A percentile compares a stretch with the other conserved stretches of the same genome.
Conservation (phyloP, 2,329 filamentous ascomycete genomes). For the Thermoascus crustaceus region DNA sequence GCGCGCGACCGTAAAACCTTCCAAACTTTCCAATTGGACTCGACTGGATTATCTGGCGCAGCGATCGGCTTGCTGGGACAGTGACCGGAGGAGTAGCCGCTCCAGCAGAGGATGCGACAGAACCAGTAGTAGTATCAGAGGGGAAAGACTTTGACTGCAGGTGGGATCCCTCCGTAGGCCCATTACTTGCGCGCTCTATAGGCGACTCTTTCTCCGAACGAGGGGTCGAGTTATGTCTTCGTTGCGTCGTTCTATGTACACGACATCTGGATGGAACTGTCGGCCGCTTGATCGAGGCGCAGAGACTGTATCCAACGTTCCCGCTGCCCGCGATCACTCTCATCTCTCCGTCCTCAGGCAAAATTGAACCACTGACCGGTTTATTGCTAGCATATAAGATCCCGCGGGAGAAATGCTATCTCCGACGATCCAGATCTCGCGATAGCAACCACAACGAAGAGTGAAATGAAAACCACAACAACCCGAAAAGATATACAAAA, state of each 20-base stretch:
- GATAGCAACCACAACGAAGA: too few relatives aligned
- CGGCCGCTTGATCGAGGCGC: background rate
- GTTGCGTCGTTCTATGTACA: background rate
- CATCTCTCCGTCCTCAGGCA: background rate
- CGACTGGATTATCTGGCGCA: slow-evolving; percentile 23
- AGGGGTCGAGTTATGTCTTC: background rate
- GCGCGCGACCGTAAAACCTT: slow-evolving; percentile 57
- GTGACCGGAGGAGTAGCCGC: slow-evolving; percentile 16
- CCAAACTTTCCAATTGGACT: slow-evolving; percentile 28
- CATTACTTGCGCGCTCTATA: too few relatives aligned
- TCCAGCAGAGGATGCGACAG: slow-evolving; percentile 13
- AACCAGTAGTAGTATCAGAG: too few relatives aligned
- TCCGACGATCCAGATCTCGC: too few relatives aligned
- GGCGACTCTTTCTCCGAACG: background rate
- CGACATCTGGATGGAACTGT: background rate
- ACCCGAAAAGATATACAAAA: too few relatives aligned
- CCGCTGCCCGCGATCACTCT: background rate
- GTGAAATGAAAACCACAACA: too few relatives aligned
- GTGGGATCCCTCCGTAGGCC: too few relatives aligned
- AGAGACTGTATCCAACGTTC: background rate
- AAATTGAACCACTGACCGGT: too few relatives aligned
- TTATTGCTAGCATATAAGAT: too few relatives aligned
- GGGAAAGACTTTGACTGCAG: too few relatives aligned
- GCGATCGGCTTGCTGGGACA: slow-evolving; percentile 13
- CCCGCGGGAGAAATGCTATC: too few relatives aligned